Base-by-base conservation (phyloP, 2,329 filamentous ascomycete species). In the Alternaria sp. region DNA sequence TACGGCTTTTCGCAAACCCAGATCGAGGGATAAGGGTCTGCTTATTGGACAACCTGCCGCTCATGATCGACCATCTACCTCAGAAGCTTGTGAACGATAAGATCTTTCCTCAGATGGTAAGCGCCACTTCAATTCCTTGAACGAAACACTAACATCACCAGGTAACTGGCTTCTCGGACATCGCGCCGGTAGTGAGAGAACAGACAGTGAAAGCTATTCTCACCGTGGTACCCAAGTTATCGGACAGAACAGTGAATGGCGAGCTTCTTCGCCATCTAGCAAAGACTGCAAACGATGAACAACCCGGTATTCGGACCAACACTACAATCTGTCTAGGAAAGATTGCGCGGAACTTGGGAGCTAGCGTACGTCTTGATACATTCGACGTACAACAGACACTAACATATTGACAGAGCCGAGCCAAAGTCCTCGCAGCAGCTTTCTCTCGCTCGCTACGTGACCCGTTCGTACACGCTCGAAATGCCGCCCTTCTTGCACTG, bases 311-410 rank as follows among this genome's bases (percentile, higher is more conserved):
- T 69, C 89, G 96, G 65, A 99, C 96, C 9, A 99, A 99, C 78
- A 99, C 96, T 0, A 99, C 96, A 2, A 99, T 99, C 59, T 98
- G 95, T 77, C 83, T 99, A 1, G 96, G 96, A 21, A 98, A 97
- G 76, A 97, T 99, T 71, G 94, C 96, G 13, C 94, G 93, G 72
- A 91, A 97, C 72, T 84, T 99, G 1, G 93, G 93, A 2, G 84
- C 87, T 2, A 83, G 82, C 68, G 85, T 87, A 79, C 58, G 77
- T 71, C 30, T 9, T 30, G 17, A 8, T 32, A 4, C 13, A n/a
- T 25, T 23, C 10, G 13, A 26, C 6, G 10, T 15, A 19, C 12
- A 9, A 15, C 11, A 50, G 26, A 36, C 51, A 54, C 66, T 75
- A 44, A 76, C 58, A 13, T 36, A 9, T 36, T 12, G 47, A 21